Evolutionary conservation across 2,329 filamentous ascomycete species (phyloP).

Genomic region (Colletotrichum eremochloae): DNA sequence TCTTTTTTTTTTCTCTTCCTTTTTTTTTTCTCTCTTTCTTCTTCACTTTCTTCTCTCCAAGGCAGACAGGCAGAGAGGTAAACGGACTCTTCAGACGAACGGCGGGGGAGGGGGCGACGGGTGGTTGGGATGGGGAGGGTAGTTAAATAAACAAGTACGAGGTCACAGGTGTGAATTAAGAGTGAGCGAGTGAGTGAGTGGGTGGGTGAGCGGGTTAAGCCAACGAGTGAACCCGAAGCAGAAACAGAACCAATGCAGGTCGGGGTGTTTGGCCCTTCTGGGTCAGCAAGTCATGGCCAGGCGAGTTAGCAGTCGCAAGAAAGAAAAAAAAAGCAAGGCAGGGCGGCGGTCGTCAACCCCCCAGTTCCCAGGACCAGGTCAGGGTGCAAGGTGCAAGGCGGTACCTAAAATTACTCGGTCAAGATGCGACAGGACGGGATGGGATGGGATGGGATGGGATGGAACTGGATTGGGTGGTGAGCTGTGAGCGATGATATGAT

Average conservation of each 20-base stretch:
- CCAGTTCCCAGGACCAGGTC: background rate
- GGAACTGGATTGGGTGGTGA: slow-evolving; percentile 4
- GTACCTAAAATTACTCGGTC: background rate
- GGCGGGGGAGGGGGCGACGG: background rate
- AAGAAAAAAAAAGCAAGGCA: background rate
- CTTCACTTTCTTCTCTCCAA: background rate
- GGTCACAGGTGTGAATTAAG: background rate
- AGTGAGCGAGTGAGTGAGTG: slow-evolving; percentile 9
- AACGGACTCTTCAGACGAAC: slow-evolving; percentile 14
- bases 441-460: background rate
- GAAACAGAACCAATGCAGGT: slow-evolving; percentile 31
- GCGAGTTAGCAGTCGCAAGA: slow-evolving; percentile 11
- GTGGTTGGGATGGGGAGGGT: slow-evolving; percentile 35
- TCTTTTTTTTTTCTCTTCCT: background rate
- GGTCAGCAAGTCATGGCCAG: slow-evolving; percentile 10
- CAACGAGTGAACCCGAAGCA: slow-evolving; percentile 1
- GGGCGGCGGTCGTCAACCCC: background rate
- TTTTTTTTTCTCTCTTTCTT: background rate
- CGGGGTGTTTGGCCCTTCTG: slow-evolving; percentile 12
- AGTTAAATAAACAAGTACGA: slow-evolving; percentile 31
- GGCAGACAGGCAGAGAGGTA: background rate
- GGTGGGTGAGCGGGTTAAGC: background rate
- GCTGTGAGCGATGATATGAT: background rate
- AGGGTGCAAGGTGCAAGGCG: slow-evolving; percentile 12
- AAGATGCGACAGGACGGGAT: background rate